Percentiles rank a stretch among this genome's conserved stretches.
Evolutionary conservation across 495 filamentous ascomycete species (phyloP).

Genomic region (Penicillium argentinense): DNA sequence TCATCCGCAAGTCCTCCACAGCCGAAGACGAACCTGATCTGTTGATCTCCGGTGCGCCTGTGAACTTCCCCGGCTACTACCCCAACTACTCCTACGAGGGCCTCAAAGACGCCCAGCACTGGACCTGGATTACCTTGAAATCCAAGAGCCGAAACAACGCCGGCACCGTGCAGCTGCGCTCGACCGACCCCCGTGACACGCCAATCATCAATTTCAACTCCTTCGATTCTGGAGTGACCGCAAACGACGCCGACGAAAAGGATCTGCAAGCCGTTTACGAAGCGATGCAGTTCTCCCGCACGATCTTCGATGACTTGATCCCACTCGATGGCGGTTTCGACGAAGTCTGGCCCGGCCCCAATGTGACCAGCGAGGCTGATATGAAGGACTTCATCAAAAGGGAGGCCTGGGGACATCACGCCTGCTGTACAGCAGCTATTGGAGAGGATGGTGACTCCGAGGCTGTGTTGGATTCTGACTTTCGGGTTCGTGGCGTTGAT

Average conservation of each 20-base stretch:
- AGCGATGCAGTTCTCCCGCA: constrained; percentile 43
- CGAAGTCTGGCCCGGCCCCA: constrained; percentile 50
- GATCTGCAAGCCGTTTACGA: constrained; percentile 51
- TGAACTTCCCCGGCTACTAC: constrained; percentile 44
- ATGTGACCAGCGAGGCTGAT: constrained; percentile 31
- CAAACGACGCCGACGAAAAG: constrained; percentile 35
- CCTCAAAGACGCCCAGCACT: constrained; percentile 27
- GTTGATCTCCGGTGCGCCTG: constrained; percentile 51
- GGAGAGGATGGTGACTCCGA: constrained; percentile 53
- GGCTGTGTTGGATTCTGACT: constrained; percentile 59
- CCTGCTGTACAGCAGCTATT: constrained; percentile 57
- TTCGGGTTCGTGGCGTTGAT: constrained; percentile 56
- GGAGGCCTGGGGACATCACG: constrained; percentile 60
- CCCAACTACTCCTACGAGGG: constrained; percentile 35
- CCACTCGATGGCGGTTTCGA: constrained; percentile 35
- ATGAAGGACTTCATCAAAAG: constrained; percentile 47
- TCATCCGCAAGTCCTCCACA: constrained; percentile 41
- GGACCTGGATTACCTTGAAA: constrained; percentile 53
- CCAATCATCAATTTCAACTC: constrained; percentile 59
- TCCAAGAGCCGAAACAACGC: constrained; percentile 50
- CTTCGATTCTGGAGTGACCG: constrained; percentile 41
- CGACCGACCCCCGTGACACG: constrained; percentile 49
- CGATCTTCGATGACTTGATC: constrained; percentile 34
- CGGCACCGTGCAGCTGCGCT: constrained; percentile 48
- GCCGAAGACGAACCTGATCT: constrained; percentile 45